Conservation (phyloP, 768 basidiomycete species). For the Rhizopogon vulgaris region DNA sequence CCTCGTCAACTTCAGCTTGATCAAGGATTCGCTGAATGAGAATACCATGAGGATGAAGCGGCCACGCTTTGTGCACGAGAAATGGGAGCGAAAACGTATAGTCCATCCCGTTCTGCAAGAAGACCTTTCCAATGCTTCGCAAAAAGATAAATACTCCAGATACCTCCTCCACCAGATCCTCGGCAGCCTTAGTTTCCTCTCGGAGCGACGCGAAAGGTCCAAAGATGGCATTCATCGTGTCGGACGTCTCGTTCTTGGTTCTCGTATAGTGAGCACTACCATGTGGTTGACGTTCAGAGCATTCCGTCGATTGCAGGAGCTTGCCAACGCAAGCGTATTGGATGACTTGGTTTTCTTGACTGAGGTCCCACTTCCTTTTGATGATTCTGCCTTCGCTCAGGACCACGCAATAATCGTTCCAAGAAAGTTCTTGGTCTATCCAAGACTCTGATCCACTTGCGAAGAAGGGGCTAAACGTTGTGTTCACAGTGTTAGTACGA, state of each 20-base stretch:
- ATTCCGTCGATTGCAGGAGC: slow-evolving; percentile 47
- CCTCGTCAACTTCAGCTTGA: slow-evolving; percentile 59
- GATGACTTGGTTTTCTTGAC: slow-evolving; percentile 63
- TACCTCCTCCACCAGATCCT: slow-evolving; percentile 32
- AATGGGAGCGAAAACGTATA: slow-evolving; percentile 80
- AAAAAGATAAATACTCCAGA: slow-evolving; percentile 74
- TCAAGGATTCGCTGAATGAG: slow-evolving; percentile 74
- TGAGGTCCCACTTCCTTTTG: slow-evolving; percentile 67
- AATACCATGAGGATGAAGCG: slow-evolving; percentile 70
- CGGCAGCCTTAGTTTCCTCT: slow-evolving; percentile 26
- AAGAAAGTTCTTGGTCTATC: slow-evolving; percentile 62
- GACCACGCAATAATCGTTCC: slow-evolving; percentile 60
- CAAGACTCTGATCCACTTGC: slow-evolving; percentile 32
- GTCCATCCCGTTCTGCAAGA: slow-evolving; percentile 62
- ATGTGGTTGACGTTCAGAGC: slow-evolving; percentile 17
- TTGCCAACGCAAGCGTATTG: slow-evolving; percentile 78
- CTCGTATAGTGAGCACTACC: slow-evolving; percentile 23
- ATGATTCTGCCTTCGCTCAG: slow-evolving; percentile 65
- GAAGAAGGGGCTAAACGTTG: slow-evolving; percentile 38
- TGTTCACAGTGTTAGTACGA: slow-evolving; percentile 34
- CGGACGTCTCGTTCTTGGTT: slow-evolving; percentile 12
- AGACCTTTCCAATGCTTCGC: slow-evolving; percentile 68
- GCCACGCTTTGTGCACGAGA: slow-evolving; percentile 73
- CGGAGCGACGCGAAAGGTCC: slow-evolving; percentile 32
- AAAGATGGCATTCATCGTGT: slow-evolving; percentile 24